These are phyloP conservation scores for Penicillium sp. DNA, from an alignment of 2,329 filamentous ascomycete genomes.

Conservation along the genomic window DNA sequence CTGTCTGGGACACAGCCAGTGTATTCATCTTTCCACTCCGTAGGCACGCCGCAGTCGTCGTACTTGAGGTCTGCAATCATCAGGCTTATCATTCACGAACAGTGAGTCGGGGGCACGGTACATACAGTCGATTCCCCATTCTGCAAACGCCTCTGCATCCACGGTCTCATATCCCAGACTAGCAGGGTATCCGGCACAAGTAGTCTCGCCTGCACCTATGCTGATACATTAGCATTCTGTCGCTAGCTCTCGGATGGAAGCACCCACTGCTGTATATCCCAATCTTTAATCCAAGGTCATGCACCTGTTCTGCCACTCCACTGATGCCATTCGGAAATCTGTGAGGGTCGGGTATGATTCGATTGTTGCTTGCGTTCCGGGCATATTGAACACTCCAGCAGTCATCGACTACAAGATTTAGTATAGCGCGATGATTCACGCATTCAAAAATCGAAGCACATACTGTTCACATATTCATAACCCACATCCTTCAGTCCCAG, in stretches of 20 bases:
- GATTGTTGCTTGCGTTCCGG: constrained; percentile 46
- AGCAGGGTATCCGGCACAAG: constrained; percentile 60
- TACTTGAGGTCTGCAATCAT: constrained; percentile 54
- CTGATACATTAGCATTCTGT: not conserved
- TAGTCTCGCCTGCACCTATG: constrained; percentile 39
- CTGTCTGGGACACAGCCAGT: constrained; percentile 45
- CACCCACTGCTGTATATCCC: constrained; percentile 61
- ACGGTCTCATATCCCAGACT: constrained; percentile 59
- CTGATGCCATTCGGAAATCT: constrained; percentile 63
- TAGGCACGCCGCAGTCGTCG: constrained; percentile 56
- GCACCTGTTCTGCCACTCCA: constrained; percentile 56
- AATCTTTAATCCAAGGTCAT: constrained; percentile 60
- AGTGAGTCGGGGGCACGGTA: not conserved
- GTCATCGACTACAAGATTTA: constrained; percentile 53
- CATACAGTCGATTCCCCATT: constrained; percentile 60
- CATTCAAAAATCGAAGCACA: too few relatives aligned
- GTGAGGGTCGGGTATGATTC: constrained; percentile 50
- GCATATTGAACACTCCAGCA: constrained; percentile 56
- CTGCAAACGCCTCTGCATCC: constrained; percentile 60
- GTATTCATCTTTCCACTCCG: constrained; percentile 43
- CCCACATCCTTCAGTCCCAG: constrained; percentile 52
- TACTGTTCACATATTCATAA: constrained; percentile 51
- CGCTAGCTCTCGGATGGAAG: rapidly evolving
- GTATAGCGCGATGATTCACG: not conserved
- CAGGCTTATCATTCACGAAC: not conserved